Conservation (phyloP, 2,329 filamentous ascomycete species). For the Alternaria sp. region DNA sequence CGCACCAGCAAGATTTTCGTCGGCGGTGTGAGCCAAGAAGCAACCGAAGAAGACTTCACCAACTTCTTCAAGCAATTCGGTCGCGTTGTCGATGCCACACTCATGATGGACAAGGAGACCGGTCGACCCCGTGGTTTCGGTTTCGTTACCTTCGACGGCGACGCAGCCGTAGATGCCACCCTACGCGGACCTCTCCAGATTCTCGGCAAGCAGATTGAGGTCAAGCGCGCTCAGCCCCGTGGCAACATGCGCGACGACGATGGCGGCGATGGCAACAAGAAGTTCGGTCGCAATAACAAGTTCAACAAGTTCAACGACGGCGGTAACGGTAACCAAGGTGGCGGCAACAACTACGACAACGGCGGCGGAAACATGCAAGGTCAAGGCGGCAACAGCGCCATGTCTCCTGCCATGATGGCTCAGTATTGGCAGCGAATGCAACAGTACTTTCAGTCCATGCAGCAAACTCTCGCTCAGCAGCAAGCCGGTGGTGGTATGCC, state of each 20-base stretch:
- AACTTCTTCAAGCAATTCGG: slow-evolving; percentile 98
- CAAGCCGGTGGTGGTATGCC: slow-evolving; percentile 49
- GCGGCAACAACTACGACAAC: slow-evolving; percentile 54
- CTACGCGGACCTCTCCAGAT: slow-evolving; percentile 87
- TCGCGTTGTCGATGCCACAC: slow-evolving; percentile 91
- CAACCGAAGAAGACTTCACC: slow-evolving; percentile 93
- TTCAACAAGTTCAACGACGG: slow-evolving; percentile 45
- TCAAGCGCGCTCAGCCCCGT: slow-evolving; percentile 95
- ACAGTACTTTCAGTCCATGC: slow-evolving; percentile 94
- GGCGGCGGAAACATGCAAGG: slow-evolving; percentile 54
- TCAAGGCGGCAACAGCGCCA: slow-evolving; percentile 59
- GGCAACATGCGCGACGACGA: slow-evolving; percentile 94
- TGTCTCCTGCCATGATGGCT: slow-evolving; percentile 97
- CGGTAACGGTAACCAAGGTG: slow-evolving; percentile 51
- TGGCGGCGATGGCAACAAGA: slow-evolving; percentile 66
- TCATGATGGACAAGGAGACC: slow-evolving; percentile 99
- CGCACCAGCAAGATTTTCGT: slow-evolving; percentile 99
- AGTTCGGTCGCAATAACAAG: slow-evolving; percentile 48
- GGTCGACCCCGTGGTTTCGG: slow-evolving; percentile 96
- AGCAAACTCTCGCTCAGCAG: slow-evolving; percentile 76
- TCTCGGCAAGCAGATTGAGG: slow-evolving; percentile 93
- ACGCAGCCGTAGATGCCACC: slow-evolving; percentile 91
- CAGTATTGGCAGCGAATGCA: slow-evolving; percentile 99
- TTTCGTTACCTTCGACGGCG: slow-evolving; percentile 97
- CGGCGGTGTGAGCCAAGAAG: slow-evolving; percentile 95